These are phyloP conservation scores for carrot (Daucus carota) DNA, from an alignment of 129 eudicot species.

Conservation along the genomic window DH1_v3.0 NC_030381.2:31039501-31040000, in stretches of 20 bases:
- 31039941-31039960: background rate
- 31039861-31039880: background rate
- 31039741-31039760: constrained; percentile 45
- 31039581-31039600: constrained; percentile 56
- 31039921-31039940: background rate
- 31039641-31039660: constrained; percentile 10
- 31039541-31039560: background rate
- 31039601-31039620: constrained; percentile 40
- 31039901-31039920: background rate
- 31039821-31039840: background rate
- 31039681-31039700: constrained; percentile 4
- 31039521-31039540: background rate
- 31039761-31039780: constrained; percentile 48
- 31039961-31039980: background rate
- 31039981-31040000: background rate
- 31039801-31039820: constrained; percentile 63
- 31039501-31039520: too few species aligned
- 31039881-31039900: background rate
- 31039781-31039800: constrained; percentile 47
- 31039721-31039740: constrained; percentile 41
- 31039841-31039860: background rate
- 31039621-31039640: constrained; percentile 64
- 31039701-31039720: constrained; percentile 39
- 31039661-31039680: background rate
- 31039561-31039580: constrained; percentile 46